These are phyloP conservation scores for Aspergillus olivimuriae DNA, from an alignment of 495 filamentous ascomycete genomes.

Conservation along the genomic window DNA sequence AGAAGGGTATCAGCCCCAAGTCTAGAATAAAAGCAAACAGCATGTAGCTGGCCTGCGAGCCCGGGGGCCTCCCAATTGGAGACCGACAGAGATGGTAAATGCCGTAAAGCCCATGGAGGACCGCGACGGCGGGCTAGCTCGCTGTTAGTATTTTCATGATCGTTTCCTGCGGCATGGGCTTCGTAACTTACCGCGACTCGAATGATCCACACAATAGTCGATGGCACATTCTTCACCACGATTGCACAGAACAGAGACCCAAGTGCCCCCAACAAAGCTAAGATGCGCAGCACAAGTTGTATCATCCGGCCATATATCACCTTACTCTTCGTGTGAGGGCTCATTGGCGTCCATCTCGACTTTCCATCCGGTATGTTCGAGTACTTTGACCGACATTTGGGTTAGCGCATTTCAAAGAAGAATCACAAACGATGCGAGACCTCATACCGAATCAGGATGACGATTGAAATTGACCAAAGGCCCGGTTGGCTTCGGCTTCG, in stretches of 20 bases:
- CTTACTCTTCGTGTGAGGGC: slow-evolving; percentile 56
- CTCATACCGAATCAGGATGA: slow-evolving; percentile 72
- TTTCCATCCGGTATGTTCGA: slow-evolving; percentile 44
- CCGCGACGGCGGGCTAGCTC: slow-evolving; percentile 59
- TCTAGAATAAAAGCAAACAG: slow-evolving; percentile 72
- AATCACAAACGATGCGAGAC: background rate
- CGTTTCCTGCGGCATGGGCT: background rate
- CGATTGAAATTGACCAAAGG: slow-evolving; percentile 72
- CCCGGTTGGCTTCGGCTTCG: slow-evolving; percentile 59
- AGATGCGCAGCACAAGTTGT: slow-evolving; percentile 59
- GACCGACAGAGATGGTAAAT: slow-evolving; percentile 69
- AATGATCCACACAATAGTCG: slow-evolving; percentile 64
- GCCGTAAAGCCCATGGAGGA: slow-evolving; percentile 64
- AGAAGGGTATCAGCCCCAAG: slow-evolving; percentile 65
- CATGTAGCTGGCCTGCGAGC: slow-evolving; percentile 77
- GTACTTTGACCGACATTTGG: slow-evolving; percentile 29
- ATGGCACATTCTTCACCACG: slow-evolving; percentile 57
- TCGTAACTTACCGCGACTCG: slow-evolving; percentile 59
- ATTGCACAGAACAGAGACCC: slow-evolving; percentile 69
- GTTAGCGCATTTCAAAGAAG: background rate
- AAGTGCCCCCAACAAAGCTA: slow-evolving; percentile 59
- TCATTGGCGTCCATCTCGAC: slow-evolving; percentile 58
- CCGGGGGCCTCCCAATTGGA: slow-evolving; percentile 60
- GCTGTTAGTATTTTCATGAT: slow-evolving; percentile 9
- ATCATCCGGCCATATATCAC: slow-evolving; percentile 58